Evolutionary conservation across 768 basidiomycete genomes (phyloP).

Genomic region (Agaricus subrufescens): DNA sequence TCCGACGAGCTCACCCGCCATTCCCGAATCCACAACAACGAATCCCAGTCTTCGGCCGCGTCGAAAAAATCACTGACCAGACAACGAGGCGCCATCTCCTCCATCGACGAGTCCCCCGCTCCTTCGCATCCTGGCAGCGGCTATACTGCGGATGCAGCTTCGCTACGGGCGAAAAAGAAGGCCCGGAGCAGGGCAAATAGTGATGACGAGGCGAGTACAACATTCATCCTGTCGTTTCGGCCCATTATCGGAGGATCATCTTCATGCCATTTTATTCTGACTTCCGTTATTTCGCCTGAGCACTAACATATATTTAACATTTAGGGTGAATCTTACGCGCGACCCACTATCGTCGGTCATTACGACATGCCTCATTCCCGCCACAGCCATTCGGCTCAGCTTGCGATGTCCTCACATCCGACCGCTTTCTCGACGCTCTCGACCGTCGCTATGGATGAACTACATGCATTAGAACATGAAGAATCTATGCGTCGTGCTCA

Average conservation of each 20-base stretch:
- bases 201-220: conserved; percentile 71
- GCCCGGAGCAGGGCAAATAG: conserved; percentile 74
- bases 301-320: conserved; percentile 3
- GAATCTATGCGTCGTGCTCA: conserved; percentile 85
- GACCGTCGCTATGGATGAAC: conserved; percentile 80
- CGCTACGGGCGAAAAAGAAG: conserved; percentile 62
- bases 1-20: conserved; percentile 99
- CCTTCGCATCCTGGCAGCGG: not conserved
- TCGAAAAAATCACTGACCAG: conserved; percentile 17
- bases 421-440: conserved; percentile 67
- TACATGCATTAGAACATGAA: conserved; percentile 82
- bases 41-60: conserved; percentile 26
- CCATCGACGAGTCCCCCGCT: conserved; percentile 11
- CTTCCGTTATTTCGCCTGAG: not conserved
- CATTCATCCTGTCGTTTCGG: conserved; percentile 12
- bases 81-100: conserved; percentile 14
- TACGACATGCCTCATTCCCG: conserved; percentile 38
- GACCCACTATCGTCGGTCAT: conserved; percentile 46
- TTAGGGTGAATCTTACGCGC: conserved; percentile 54
- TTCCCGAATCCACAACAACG: conserved; percentile 83
- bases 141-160: conserved; percentile 10
- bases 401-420: conserved; percentile 19
- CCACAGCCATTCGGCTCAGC: conserved; percentile 17
- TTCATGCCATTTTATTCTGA: conserved; percentile 9
- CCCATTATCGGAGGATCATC: conserved; percentile 1